These are phyloP conservation scores for Pyrenochaeta sp. DNA, from an alignment of 2,329 filamentous ascomycete species.

Conservation along the genomic window DNA sequence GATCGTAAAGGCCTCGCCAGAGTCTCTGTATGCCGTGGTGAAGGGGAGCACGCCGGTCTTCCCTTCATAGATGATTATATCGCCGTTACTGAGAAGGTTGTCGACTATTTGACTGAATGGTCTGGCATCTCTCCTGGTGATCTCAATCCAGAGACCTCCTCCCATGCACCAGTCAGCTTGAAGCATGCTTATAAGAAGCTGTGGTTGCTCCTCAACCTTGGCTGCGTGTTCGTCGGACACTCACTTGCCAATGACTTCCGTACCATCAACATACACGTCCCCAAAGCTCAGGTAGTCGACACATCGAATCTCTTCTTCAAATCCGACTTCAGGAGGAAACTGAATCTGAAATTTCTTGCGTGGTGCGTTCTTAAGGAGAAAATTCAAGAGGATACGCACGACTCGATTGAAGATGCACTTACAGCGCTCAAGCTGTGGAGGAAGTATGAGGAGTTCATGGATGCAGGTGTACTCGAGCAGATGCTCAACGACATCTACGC, in stretches of 20 bases:
- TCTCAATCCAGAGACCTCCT: conserved; percentile 77
- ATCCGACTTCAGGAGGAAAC: conserved; percentile 78
- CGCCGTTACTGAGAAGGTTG: conserved; percentile 84
- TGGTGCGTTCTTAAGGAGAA: conserved; percentile 88
- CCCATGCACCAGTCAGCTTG: conserved; percentile 82
- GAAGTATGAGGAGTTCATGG: conserved; percentile 88
- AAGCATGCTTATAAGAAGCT: conserved; percentile 98
- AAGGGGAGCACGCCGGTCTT: conserved; percentile 77
- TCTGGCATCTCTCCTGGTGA: conserved; percentile 90
- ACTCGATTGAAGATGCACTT: conserved; percentile 92
- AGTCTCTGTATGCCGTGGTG: conserved; percentile 85
- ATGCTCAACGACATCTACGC: conserved; percentile 88
- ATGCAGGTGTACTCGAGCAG: conserved; percentile 81
- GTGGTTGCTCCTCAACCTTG: conserved; percentile 93
- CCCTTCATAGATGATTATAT: conserved; percentile 99
- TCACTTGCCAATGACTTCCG: conserved; percentile 95
- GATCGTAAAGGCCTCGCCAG: conserved; percentile 91
- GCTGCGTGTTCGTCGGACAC: conserved; percentile 92
- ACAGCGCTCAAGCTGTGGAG: conserved; percentile 89
- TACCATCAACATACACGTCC: conserved; percentile 97
- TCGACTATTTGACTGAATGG: conserved; percentile 94
- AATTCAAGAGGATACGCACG: conserved; percentile 91
- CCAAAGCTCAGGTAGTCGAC: conserved; percentile 88
- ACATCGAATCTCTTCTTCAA: conserved; percentile 93
- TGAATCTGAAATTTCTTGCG: conserved; percentile 89